phyloP scores from a whole-genome alignment of 164 flowering plant genomes.

The Chimonanthus praecox region DNA sequence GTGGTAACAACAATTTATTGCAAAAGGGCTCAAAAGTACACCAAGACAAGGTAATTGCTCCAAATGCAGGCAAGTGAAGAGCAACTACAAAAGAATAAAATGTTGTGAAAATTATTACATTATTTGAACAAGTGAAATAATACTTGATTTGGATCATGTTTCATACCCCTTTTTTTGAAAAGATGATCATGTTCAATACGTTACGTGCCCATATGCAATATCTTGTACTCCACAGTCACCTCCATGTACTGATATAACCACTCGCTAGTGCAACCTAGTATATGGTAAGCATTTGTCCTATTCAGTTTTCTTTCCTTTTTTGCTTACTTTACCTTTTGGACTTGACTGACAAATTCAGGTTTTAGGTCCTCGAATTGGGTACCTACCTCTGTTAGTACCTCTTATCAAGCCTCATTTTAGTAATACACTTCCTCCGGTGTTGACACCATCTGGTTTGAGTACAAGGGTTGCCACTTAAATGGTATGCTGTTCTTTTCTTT shows the following conservation, averaged over 20 bases:
- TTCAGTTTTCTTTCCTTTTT: constrained; percentile 3
- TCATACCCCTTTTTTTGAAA: not conserved
- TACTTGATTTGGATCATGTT: not conserved
- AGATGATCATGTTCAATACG: not conserved
- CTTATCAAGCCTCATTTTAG: constrained; percentile 74
- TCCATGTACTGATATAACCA: not conserved
- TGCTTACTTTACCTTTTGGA: not conserved
- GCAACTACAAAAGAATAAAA: too few species aligned
- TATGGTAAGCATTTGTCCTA: not conserved
- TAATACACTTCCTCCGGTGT: constrained; percentile 77
- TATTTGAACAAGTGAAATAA: too few species aligned
- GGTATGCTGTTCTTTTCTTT: constrained; percentile 37
- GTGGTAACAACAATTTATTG: too few species aligned
- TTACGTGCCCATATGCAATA: not conserved
- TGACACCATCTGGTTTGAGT: constrained; percentile 94
- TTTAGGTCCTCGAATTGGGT: constrained; percentile 85
- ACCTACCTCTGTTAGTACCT: constrained; percentile 67
- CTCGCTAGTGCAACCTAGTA: not conserved
- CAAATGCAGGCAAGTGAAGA: too few species aligned
- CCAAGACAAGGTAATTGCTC: too few species aligned
- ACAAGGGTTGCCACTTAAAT: constrained; percentile 86
- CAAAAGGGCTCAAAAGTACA: too few species aligned
- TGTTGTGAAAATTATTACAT: not conserved
- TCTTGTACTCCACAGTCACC: not conserved
- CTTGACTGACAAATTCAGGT: constrained; percentile 37